A percentile compares a stretch with the other conserved stretches of the same genome.
Evolutionary conservation across 2,329 filamentous ascomycete species (phyloP).

Genomic region (Ophiostoma australiae): DNA sequence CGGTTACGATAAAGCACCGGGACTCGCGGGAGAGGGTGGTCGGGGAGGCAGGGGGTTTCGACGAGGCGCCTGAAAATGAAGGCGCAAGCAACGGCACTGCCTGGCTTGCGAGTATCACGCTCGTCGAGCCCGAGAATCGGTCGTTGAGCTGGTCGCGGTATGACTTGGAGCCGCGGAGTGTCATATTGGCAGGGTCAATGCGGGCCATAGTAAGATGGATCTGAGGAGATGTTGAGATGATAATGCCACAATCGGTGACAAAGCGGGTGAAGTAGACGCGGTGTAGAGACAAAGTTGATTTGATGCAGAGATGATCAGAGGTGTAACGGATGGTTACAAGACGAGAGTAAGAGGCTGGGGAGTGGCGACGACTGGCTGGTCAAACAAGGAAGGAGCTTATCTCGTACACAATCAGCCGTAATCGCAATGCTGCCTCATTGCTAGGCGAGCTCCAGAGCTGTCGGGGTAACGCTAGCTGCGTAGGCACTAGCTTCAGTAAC

Average conservation of each 20-base stretch:
- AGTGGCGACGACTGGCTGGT: not conserved
- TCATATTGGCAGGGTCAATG: not conserved
- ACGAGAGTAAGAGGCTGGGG: not conserved
- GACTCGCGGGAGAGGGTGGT: conserved; percentile 22
- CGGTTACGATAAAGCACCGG: conserved; percentile 43
- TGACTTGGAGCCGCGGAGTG: conserved; percentile 17
- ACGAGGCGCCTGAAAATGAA: not conserved
- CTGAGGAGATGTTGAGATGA: not conserved
- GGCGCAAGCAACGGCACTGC: not conserved
- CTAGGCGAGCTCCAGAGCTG: conserved; percentile 4
- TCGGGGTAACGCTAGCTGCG: conserved; percentile 11
- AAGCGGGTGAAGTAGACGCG: not conserved
- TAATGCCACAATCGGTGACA: not conserved
- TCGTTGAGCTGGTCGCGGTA: conserved; percentile 21
- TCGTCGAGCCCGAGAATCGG: conserved; percentile 17
- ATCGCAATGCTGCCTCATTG: conserved; percentile 11
- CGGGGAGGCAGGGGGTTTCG: not conserved
- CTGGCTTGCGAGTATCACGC: not conserved
- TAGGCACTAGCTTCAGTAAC: not conserved
- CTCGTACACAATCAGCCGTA: conserved; percentile 5
- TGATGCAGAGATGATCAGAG: not conserved
- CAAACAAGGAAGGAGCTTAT: conserved; percentile 15
- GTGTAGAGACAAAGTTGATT: not conserved
- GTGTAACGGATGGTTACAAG: not conserved
- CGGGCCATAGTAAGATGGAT: conserved; percentile 12